Evolutionary conservation across 2,329 filamentous ascomycete genomes (phyloP).

Genomic region (Madurella fahalii): DNA sequence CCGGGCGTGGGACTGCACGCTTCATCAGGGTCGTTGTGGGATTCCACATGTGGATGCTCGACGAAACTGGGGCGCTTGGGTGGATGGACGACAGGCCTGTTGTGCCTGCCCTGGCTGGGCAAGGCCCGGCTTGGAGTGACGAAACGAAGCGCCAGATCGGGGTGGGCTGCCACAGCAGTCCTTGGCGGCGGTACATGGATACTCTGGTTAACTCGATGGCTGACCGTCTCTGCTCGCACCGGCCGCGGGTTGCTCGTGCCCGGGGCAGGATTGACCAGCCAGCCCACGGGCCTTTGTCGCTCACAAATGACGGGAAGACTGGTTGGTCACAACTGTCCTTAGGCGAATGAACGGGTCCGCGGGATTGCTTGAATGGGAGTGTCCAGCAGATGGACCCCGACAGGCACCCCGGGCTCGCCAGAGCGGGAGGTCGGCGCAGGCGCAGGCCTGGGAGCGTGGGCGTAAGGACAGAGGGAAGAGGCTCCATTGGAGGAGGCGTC

Average conservation of each 20-base stretch:
- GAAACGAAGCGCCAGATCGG: slow-evolving; percentile 24
- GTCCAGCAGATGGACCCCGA: slow-evolving; percentile 8
- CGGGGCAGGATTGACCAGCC: slow-evolving; percentile 1
- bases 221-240: slow-evolving; percentile 6
- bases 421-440: slow-evolving; percentile 17
- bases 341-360: slow-evolving; percentile 26
- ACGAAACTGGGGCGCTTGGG: slow-evolving; percentile 23
- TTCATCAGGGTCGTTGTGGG: slow-evolving; percentile 18
- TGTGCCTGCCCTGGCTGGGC: slow-evolving; percentile 15
- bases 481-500: slow-evolving; percentile 8
- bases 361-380: slow-evolving; percentile 23
- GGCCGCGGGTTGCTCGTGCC: neutral
- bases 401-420: slow-evolving; percentile 8
- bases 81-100: slow-evolving; percentile 11
- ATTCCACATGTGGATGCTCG: slow-evolving; percentile 23
- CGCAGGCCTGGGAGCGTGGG: slow-evolving; percentile 3
- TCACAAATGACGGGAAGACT: slow-evolving; percentile 14
- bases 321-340: slow-evolving; percentile 14
- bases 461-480: slow-evolving; percentile 7
- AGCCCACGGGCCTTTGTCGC: slow-evolving; percentile 9
- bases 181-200: slow-evolving; percentile 20
- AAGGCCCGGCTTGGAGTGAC: slow-evolving; percentile 19
- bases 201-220: neutral
- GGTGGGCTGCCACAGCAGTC: slow-evolving; percentile 12
- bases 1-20: slow-evolving; percentile 22